Evolutionary conservation across 2,329 filamentous ascomycete species (phyloP), one percentile per base, ranked within the genome.

Genomic region (Peltaster fructicola): DNA sequence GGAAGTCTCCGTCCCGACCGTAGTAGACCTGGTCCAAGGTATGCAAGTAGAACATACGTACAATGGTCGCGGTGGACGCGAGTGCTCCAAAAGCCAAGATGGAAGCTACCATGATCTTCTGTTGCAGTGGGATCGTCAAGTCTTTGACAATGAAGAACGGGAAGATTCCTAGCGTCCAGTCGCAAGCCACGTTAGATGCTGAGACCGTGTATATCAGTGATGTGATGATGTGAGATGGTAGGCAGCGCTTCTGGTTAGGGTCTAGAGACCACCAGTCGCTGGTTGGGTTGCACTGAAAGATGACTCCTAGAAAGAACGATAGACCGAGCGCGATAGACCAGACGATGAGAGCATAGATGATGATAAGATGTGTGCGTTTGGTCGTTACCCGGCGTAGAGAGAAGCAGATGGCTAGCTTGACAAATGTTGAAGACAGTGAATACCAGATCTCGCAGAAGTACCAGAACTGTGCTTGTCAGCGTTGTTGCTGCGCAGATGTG

Each of bases 391-490:
- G 57, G 8, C 66, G 53, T 20, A 67, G 53, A 30, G 65, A 63
- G n/a, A 63, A 45, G 4, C 53, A 59, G 25, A 68, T 59, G 1
- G 62, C 57, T 17, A 64, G 49, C 30, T 64, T 65, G 22, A 62
- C 51, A 8, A 58, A 39, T 18, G 54, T 50, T 12, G 53, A 61
- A 4, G 54, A 50, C 27, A 61, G 41, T 6, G 59, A 54, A 39
- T 68, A 68, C 32, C 57, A 56, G n/a, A 61, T 45, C 36, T 67
- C 63, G 34, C 60, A 62, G n/a, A 67, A 52, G 47, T 59, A 68
- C 61, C 61, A 68, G 35, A 47, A 53, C 52, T 54, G 24, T 7
- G 3, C 10, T 15, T 7, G 12, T 30, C 6, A 27, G 15, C 17
- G 11, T 18, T 6, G 24, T 24, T 15, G 11, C 9, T 7, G 6